These are phyloP conservation scores for Lactifluus echinatus DNA, from an alignment of 768 basidiomycete species.

Conservation along the genomic window DNA sequence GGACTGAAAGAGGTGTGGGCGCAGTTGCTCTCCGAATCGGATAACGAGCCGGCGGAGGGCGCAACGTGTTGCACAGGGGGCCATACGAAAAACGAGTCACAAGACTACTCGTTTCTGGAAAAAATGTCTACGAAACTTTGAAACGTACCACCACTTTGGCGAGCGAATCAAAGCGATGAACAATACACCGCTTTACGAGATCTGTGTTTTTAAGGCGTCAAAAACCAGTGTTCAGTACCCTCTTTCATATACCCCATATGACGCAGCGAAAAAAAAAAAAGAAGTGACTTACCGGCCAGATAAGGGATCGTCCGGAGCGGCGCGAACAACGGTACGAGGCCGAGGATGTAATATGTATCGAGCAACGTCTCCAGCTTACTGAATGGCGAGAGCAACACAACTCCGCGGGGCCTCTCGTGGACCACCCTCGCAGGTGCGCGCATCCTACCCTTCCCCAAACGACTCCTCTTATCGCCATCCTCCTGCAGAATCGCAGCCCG, in stretches of 20 bases:
- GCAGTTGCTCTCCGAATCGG: not conserved
- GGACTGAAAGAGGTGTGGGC: not conserved
- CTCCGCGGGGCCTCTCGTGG: constrained; percentile 30
- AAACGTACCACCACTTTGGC: constrained; percentile 48
- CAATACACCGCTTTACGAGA: constrained; percentile 45
- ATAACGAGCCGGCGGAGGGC: not conserved
- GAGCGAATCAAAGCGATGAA: constrained; percentile 57
- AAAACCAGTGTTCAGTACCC: not conserved
- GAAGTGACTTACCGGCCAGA: constrained; percentile 44
- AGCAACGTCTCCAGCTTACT: constrained; percentile 37
- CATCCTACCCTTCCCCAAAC: not conserved
- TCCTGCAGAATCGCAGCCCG: not conserved
- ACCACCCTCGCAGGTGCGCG: not conserved
- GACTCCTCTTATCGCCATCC: not conserved
- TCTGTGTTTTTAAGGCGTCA: constrained; percentile 28
- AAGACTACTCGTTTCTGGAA: not conserved
- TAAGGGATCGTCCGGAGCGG: constrained; percentile 59
- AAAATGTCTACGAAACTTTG: not conserved
- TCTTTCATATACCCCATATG: not conserved
- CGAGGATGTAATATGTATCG: constrained; percentile 59
- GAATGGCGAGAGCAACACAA: constrained; percentile 37
- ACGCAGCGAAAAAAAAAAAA: not conserved
- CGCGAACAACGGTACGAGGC: constrained; percentile 59
- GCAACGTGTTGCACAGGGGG: not conserved
- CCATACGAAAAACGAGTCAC: not conserved